Conservation (phyloP, 257 asterid species). For the Ilex asprella region DNA sequence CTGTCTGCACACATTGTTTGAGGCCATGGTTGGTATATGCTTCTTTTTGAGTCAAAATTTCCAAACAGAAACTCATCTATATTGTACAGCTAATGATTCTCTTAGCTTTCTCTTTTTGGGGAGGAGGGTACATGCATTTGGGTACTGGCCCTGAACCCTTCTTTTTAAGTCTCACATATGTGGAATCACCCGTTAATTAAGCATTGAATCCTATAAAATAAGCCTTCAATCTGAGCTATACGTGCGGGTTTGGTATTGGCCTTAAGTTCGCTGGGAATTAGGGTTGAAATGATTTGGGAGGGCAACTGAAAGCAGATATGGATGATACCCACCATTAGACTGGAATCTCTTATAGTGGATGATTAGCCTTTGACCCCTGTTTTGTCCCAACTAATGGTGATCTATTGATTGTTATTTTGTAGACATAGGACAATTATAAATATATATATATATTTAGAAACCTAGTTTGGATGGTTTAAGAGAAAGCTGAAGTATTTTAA, state of each 20-base stretch:
- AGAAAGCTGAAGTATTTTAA: neutral
- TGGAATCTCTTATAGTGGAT: constrained; percentile 13
- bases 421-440: neutral
- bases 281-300: too few species aligned
- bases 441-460: neutral
- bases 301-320: neutral
- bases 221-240: too few species aligned
- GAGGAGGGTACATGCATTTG: neutral
- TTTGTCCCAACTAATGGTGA: constrained; percentile 12
- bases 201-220: too few species aligned
- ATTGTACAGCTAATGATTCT: neutral
- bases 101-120: neutral
- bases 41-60: neutral
- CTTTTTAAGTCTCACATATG: too few species aligned
- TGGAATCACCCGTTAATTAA: too few species aligned
- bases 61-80: neutral
- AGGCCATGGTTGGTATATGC: constrained; percentile 5
- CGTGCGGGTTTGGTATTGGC: too few species aligned
- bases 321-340: constrained; percentile 17
- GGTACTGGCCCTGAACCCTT: too few species aligned
- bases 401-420: constrained; percentile 10
- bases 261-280: too few species aligned
- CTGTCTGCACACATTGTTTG: neutral
- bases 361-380: constrained; percentile 15
- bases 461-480: constrained; percentile 1